Base-by-base conservation (phyloP, 108 stramenopile species). In the Stephanodiscus minutulus region DNA sequence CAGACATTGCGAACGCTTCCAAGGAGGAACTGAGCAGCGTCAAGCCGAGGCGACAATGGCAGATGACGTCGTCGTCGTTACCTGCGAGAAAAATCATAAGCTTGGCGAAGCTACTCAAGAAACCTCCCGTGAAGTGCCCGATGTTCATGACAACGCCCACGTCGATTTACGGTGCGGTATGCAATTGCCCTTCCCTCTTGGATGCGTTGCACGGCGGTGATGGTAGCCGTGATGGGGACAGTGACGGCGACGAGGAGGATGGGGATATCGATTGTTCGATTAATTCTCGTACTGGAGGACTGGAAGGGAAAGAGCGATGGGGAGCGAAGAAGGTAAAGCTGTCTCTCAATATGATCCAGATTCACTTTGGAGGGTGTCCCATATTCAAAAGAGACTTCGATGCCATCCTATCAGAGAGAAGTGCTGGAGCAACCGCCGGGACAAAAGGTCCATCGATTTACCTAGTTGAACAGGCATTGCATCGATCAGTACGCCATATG, bases 401-500 rank as follows among this genome's bases (percentile, higher is more conserved):
- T 49, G 4, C 57, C 15, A 49, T 31, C 43, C 35, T 70, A 35
- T 35, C 69, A 5, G 25, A 2, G 13, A 20, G 54, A 56, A 35
- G 2, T 36, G 12, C 25, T 53, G n/a, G 21, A 41, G 22, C 36
- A 9, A 35, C 31, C 25, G 24, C 41, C 20, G 63, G 7, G 22
- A 44, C 41, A 9, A 43, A 33, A 28, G 22, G 31, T 43, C 13
- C 22, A 4, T 37, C 59, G 46, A 11, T 60, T 29, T 50, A 43
- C 35, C 41, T n/a, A 53, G 22, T 70, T 31, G 69, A 70, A 28
- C 15, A 60, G 28, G 56, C 56, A 28, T 33, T 70, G 18, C 69
- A 70, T 70, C 35, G n/a, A 20, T 70, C 69, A 12, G 55, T 79
- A 15, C 82, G 82, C 13, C 82, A 83, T 65, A 36, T 75, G 12